Percentiles rank a stretch among this genome's conserved stretches.
phyloP scores from a whole-genome alignment of 768 basidiomycete species.

The Ramaria rubella region DNA sequence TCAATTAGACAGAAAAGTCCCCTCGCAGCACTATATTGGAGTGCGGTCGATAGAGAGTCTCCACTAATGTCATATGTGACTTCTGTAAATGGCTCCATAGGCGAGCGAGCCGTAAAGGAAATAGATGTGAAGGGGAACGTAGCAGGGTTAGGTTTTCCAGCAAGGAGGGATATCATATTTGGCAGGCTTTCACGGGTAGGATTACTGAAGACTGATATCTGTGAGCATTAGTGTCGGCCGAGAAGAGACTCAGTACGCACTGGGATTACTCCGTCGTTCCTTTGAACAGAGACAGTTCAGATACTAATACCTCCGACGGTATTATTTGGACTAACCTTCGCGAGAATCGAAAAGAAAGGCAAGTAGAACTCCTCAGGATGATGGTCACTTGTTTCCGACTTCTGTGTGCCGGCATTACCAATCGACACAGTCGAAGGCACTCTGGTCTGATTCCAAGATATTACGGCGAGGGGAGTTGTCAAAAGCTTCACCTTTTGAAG shows the following conservation, averaged over 20 bases:
- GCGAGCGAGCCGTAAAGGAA: slow-evolving; percentile 51
- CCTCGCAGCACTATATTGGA: slow-evolving; percentile 74
- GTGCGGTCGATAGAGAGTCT: slow-evolving; percentile 52
- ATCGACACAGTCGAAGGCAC: too few relatives aligned
- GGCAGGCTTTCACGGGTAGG: slow-evolving; percentile 73
- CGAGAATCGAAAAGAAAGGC: slow-evolving; percentile 52
- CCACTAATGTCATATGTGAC: slow-evolving; percentile 48
- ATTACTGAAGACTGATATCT: slow-evolving; percentile 50
- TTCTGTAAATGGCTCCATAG: slow-evolving; percentile 38
- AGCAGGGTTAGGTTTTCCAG: slow-evolving; percentile 86
- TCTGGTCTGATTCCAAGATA: too few relatives aligned
- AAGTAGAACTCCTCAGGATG: slow-evolving; percentile 52
- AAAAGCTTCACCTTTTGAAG: too few relatives aligned
- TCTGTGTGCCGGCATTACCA: too few relatives aligned
- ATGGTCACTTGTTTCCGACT: too few relatives aligned
- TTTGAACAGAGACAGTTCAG: neutral
- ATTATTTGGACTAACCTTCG: slow-evolving; percentile 34
- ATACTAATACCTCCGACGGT: neutral
- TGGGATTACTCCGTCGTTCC: slow-evolving; percentile 55
- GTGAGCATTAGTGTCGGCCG: slow-evolving; percentile 37
- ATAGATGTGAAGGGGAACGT: slow-evolving; percentile 89
- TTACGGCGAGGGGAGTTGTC: too few relatives aligned
- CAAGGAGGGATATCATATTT: slow-evolving; percentile 73
- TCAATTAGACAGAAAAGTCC: slow-evolving; percentile 58
- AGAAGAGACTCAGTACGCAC: slow-evolving; percentile 30